Evolutionary conservation across 768 basidiomycete genomes (phyloP).

Genomic region (Tricholoma saponaceum): DNA sequence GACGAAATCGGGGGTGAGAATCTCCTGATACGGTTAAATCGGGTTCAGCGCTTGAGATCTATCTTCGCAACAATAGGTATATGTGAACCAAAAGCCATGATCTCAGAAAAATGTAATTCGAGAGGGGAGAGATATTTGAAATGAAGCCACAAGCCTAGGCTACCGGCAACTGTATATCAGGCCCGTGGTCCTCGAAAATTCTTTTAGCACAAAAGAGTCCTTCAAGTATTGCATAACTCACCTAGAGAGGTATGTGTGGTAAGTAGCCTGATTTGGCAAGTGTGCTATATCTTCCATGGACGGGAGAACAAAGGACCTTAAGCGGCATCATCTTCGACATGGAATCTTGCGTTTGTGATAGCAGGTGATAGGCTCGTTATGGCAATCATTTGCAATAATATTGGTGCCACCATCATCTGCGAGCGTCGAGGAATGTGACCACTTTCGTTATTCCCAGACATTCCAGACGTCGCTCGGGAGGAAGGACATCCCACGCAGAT

Average conservation of each 20-base stretch:
- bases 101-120: background rate
- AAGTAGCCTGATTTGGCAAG: background rate
- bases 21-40: constrained; percentile 11
- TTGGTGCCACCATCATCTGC: too few relatives aligned
- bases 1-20: constrained; percentile 13
- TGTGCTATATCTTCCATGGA: background rate
- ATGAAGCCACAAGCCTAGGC: background rate
- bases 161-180: background rate
- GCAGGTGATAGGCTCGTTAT: background rate
- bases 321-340: background rate
- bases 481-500: too few relatives aligned
- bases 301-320: background rate
- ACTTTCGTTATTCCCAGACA: background rate
- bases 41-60: constrained; percentile 1
- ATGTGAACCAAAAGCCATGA: constrained; percentile 5
- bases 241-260: too few relatives aligned
- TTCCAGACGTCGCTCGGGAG: too few relatives aligned
- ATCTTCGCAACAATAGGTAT: constrained; percentile 12
- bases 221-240: background rate
- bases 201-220: background rate
- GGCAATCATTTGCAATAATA: too few relatives aligned
- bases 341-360: background rate
- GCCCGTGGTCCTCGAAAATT: background rate
- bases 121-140: background rate
- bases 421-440: too few relatives aligned